A percentile compares a stretch with the other conserved stretches of the same genome.
Conservation (phyloP, 176 grass and related monocot species). For the Triticum urartu region DNA sequence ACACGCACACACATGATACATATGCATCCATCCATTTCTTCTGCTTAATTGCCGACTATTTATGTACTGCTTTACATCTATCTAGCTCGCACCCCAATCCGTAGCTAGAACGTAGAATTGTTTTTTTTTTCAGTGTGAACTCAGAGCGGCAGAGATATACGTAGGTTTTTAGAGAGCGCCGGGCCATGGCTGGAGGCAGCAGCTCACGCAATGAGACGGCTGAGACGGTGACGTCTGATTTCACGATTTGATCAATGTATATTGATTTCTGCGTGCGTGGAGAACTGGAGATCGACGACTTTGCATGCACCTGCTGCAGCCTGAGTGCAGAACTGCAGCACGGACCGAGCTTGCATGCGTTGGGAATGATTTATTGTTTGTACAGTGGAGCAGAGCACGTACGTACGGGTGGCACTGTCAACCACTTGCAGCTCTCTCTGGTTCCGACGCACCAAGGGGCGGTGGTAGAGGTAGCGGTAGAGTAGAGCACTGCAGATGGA, state of each 20-base stretch:
- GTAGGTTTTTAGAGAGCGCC: not conserved
- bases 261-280: not conserved
- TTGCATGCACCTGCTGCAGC: not conserved
- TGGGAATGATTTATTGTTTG: constrained; percentile 9
- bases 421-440: not conserved
- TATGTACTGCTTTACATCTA: not conserved
- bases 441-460: not conserved
- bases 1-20: too few relatives aligned
- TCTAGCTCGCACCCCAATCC: not conserved
- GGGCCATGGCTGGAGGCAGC: not conserved
- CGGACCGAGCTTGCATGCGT: not conserved
- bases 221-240: not conserved
- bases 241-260: not conserved
- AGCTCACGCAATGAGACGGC: not conserved
- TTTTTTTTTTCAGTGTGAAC: too few relatives aligned
- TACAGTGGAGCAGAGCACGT: not conserved
- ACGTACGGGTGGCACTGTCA: not conserved
- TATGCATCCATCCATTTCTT: not conserved
- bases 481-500: not conserved
- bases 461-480: not conserved
- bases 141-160: too few relatives aligned
- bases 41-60: not conserved
- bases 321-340: not conserved
- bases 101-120: not conserved
- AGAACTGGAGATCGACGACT: not conserved